Percentiles rank a stretch among this genome's conserved stretches.
phyloP scores from a whole-genome alignment of 768 basidiomycete genomes.

The Hygrophoropsis aurantiaca region DNA sequence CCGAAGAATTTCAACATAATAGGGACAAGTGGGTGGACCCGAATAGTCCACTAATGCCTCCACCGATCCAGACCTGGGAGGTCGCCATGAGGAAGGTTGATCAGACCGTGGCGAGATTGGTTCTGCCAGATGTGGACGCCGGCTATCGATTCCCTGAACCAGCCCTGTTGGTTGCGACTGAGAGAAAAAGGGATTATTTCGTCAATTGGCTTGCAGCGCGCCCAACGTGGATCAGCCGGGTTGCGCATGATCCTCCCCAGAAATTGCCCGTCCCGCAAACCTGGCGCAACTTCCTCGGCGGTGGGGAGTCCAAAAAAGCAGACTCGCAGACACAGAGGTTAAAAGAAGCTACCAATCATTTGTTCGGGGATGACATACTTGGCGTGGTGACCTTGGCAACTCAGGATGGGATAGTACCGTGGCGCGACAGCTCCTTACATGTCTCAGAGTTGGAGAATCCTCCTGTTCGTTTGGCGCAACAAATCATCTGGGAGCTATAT shows the following conservation, averaged over 20 bases:
- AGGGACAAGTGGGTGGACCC: conserved; percentile 3
- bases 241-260: conserved; percentile 2
- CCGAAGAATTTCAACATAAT: no score
- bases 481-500: conserved; percentile 17
- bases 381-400: no score
- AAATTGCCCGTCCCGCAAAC: conserved; percentile 3
- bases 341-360: no score
- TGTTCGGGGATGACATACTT: no score
- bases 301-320: no score
- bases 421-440: no score
- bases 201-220: conserved; percentile 10
- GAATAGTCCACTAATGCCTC: background rate
- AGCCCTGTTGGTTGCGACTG: background rate
- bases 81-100: background rate
- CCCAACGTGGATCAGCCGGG: conserved; percentile 4
- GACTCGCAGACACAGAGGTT: no score
- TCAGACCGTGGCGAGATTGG: background rate
- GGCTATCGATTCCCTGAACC: conserved; percentile 14
- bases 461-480: no score
- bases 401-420: no score
- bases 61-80: background rate
- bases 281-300: conserved; percentile 9
- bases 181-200: conserved; percentile 2
- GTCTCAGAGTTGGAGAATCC: no score
- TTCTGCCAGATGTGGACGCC: background rate